These are phyloP conservation scores for Favolaschia claudopus DNA, from an alignment of 768 basidiomycete species.

Conservation along the genomic window DNA sequence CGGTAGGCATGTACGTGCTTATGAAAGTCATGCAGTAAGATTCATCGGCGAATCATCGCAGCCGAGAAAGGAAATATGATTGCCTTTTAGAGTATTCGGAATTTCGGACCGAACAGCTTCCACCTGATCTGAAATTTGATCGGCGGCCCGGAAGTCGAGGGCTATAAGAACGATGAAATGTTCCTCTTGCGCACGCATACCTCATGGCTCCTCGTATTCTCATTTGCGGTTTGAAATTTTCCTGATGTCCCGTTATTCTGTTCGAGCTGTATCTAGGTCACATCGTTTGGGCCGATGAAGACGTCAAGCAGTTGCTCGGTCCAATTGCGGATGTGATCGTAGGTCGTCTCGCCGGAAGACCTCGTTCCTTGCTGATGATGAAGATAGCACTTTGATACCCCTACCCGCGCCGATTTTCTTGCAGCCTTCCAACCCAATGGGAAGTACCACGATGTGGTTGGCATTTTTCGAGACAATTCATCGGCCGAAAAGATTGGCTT, in stretches of 20 bases:
- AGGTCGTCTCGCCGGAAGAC: conserved; percentile 38
- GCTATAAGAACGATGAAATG: conserved; percentile 7
- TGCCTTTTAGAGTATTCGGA: conserved; percentile 7
- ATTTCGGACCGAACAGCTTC: conserved; percentile 3
- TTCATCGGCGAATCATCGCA: background rate
- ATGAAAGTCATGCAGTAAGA: background rate
- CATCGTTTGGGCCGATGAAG: conserved; percentile 84
- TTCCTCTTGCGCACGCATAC: background rate
- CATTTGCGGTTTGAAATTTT: conserved; percentile 33
- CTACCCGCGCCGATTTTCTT: conserved; percentile 73
- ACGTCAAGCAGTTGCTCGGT: conserved; percentile 69
- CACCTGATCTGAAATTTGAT: background rate
- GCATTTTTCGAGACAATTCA: conserved; percentile 80
- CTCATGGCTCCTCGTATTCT: conserved; percentile 39
- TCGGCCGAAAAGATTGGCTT: conserved; percentile 72
- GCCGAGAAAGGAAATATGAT: conserved; percentile 4
- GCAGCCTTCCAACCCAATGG: conserved; percentile 67
- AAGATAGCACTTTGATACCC: conserved; percentile 62
- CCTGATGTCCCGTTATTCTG: background rate
- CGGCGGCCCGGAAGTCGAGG: conserved; percentile 2
- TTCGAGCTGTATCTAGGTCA: conserved; percentile 50
- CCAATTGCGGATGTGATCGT: conserved; percentile 81
- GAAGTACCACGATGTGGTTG: conserved; percentile 76
- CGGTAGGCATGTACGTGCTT: too few relatives aligned
- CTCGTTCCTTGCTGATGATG: conserved; percentile 36